Conservation (phyloP, 495 filamentous ascomycete genomes). For the Hypoxylon cercidicola region DNA sequence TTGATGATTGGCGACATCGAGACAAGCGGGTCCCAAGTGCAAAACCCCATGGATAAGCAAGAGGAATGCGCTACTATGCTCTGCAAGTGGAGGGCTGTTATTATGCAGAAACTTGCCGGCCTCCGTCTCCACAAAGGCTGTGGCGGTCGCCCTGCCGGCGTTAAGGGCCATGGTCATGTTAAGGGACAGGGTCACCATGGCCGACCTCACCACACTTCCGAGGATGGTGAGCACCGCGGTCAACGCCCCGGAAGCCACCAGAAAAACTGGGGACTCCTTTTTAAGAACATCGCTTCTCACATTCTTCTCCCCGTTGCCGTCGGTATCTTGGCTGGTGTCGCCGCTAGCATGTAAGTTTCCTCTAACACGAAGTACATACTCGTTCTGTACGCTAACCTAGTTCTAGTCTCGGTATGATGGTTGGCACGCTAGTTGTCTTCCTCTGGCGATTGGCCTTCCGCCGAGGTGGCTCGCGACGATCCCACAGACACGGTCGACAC, state of each 20-base stretch:
- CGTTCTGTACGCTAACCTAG: constrained; percentile 16
- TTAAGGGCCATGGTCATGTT: constrained; percentile 21
- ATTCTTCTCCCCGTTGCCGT: constrained; percentile 63
- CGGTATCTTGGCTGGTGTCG: constrained; percentile 64
- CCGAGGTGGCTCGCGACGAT: constrained; percentile 38
- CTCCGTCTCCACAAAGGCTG: constrained; percentile 42
- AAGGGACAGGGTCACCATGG: constrained; percentile 14
- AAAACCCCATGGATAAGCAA: constrained; percentile 40
- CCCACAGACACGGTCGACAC: constrained; percentile 40
- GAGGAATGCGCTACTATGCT: constrained; percentile 56
- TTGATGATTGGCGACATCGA: constrained; percentile 55
- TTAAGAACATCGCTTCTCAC: constrained; percentile 59
- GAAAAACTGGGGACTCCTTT: constrained; percentile 53
- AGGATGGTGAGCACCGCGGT: background rate
- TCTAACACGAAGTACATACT: background rate
- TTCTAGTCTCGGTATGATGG: constrained; percentile 60
- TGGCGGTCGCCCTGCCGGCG: constrained; percentile 25
- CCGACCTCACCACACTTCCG: constrained; percentile 12
- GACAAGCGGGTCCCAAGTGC: constrained; percentile 27
- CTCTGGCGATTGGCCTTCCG: constrained; percentile 55
- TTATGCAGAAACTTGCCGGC: constrained; percentile 51
- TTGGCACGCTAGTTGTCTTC: constrained; percentile 59
- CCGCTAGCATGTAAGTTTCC: constrained; percentile 59
- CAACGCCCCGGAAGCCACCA: constrained; percentile 33
- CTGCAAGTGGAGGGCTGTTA: constrained; percentile 58